Conservation (phyloP, 352 stramenopile genomes). For the Pythium insidiosum region DNA sequence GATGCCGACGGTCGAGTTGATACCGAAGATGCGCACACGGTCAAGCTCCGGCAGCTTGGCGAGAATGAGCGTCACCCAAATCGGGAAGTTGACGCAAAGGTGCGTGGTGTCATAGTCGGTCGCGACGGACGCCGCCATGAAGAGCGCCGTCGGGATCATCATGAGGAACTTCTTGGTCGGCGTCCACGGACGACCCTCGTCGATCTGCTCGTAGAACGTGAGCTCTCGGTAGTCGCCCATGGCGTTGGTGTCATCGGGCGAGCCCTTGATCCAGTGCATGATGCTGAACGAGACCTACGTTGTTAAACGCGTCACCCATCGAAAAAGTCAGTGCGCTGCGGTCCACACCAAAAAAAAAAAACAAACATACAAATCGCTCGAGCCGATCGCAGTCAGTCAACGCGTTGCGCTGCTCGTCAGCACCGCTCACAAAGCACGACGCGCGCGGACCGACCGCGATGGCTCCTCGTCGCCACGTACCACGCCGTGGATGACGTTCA, state of each 20-base stretch:
- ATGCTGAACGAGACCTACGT: conserved; percentile 86
- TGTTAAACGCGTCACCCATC: no score
- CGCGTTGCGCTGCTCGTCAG: no score
- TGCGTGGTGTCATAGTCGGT: conserved; percentile 86
- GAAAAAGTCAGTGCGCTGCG: neutral
- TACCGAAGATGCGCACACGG: conserved; percentile 93
- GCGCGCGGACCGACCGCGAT: no score
- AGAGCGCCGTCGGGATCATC: conserved; percentile 90
- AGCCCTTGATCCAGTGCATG: conserved; percentile 95
- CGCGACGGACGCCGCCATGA: conserved; percentile 77
- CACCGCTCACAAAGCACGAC: no score
- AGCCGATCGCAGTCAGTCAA: neutral
- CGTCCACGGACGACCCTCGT: conserved; percentile 88
- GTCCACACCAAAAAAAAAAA: conserved; percentile 9
- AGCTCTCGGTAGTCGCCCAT: conserved; percentile 92
- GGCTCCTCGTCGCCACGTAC: no score
- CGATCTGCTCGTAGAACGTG: conserved; percentile 95
- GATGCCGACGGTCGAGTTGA: conserved; percentile 94
- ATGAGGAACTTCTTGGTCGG: conserved; percentile 92
- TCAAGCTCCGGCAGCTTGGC: conserved; percentile 92
- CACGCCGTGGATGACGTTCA: conserved; percentile 84
- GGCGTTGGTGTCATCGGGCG: conserved; percentile 83
- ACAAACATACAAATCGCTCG: neutral
- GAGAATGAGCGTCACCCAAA: conserved; percentile 89
- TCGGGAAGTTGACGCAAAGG: conserved; percentile 87